Conservation (phyloP, 352 stramenopile species). For the Pythium apleroticum region DNA sequence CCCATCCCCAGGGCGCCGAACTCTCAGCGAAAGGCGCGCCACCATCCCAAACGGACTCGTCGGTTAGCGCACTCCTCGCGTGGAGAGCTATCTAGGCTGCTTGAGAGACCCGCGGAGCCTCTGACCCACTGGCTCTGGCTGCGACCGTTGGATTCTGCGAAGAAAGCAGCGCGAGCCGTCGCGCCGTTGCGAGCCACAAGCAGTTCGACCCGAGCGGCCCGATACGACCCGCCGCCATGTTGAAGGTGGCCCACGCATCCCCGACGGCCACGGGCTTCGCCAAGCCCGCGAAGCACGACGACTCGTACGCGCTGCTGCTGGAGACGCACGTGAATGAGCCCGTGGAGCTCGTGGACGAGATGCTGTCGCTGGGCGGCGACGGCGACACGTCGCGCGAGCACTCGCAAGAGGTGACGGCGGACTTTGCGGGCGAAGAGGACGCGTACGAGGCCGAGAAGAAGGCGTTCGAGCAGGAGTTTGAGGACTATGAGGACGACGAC, state of each 20-base stretch:
- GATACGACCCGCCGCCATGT: not conserved
- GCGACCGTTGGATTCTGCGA: not conserved
- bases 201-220: not conserved
- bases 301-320: not conserved
- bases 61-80: no score
- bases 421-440: slow-evolving; percentile 2
- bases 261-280: not conserved
- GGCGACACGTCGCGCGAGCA: slow-evolving; percentile 10
- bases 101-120: no score
- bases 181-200: not conserved
- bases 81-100: no score
- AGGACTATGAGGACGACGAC: slow-evolving; percentile 16
- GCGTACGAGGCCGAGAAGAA: slow-evolving; percentile 1
- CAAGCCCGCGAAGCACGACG: not conserved
- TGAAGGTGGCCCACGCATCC: slow-evolving; percentile 4
- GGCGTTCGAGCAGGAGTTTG: slow-evolving; percentile 1
- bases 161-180: no score
- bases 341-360: slow-evolving; percentile 9
- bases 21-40: not conserved
- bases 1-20: not conserved
- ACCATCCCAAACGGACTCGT: no score
- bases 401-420: slow-evolving; percentile 10
- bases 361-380: not conserved
- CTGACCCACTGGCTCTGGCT: not conserved
- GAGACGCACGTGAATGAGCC: slow-evolving; percentile 6